A percentile compares a stretch with the other conserved stretches of the same genome.
phyloP scores from a whole-genome alignment of 1,284 basidiomycete species.

The Cronartium ribicola region DNA sequence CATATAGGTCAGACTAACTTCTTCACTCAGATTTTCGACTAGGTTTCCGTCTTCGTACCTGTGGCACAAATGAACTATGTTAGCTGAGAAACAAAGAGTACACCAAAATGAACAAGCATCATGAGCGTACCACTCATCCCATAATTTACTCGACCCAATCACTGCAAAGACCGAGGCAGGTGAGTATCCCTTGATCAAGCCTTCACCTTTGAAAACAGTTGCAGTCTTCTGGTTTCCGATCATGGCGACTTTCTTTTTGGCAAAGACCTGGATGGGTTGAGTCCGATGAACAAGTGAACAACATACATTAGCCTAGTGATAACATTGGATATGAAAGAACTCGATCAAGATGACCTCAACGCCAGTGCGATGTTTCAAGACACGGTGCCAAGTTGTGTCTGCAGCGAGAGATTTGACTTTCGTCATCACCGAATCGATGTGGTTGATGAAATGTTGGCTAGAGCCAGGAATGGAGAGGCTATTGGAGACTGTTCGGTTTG shows the following conservation, averaged over 20 bases:
- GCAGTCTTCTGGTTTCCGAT: slow-evolving; percentile 28
- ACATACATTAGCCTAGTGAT: not conserved
- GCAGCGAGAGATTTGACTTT: slow-evolving; percentile 32
- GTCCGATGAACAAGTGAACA: not conserved
- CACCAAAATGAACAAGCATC: slow-evolving; percentile 2
- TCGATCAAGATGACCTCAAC: slow-evolving; percentile 18
- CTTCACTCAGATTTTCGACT: slow-evolving; percentile 47
- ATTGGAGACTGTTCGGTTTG: not conserved
- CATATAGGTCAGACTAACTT: slow-evolving; percentile 48
- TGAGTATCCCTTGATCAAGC: slow-evolving; percentile 46
- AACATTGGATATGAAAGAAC: not conserved
- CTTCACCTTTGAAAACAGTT: slow-evolving; percentile 45
- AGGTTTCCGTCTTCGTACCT: slow-evolving; percentile 47
- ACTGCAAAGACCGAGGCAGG: slow-evolving; percentile 48
- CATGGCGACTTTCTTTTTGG: slow-evolving; percentile 23
- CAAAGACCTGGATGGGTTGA: slow-evolving; percentile 24
- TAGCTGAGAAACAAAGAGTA: not conserved
- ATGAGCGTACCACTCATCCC: slow-evolving; percentile 47
- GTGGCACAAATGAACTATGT: not conserved
- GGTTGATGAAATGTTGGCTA: slow-evolving; percentile 31
- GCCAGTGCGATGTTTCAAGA: slow-evolving; percentile 39
- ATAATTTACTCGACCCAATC: slow-evolving; percentile 46
- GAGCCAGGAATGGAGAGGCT: slow-evolving; percentile 11
- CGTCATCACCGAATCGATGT: slow-evolving; percentile 35
- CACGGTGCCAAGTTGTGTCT: slow-evolving; percentile 14